A percentile compares a stretch with the other conserved stretches of the same genome.
These are phyloP conservation scores for Crepidotus sp. DNA, from an alignment of 1,284 basidiomycete genomes.

Conservation along the genomic window DNA sequence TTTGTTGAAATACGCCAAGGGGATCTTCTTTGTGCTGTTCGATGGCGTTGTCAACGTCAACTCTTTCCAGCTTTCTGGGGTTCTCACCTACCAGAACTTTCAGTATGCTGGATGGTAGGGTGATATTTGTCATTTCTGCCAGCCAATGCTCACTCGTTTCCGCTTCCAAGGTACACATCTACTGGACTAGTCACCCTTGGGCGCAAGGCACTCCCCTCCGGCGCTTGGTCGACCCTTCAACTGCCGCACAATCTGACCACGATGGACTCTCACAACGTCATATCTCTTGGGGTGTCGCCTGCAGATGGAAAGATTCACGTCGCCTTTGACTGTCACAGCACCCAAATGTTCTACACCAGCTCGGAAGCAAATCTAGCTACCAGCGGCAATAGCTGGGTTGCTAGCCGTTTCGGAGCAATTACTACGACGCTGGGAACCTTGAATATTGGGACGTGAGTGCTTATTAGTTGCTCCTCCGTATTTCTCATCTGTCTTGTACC, in stretches of 20 bases:
- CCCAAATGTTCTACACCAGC: conserved; percentile 30
- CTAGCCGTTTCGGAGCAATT: conserved; percentile 31
- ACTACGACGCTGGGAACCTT: conserved; percentile 31
- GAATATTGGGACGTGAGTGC: conserved; percentile 32
- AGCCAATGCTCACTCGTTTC: not conserved
- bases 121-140: too few species aligned
- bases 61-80: conserved; percentile 34
- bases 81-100: conserved; percentile 29
- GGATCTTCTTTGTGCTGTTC: conserved; percentile 35
- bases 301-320: conserved; percentile 35
- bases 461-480: not conserved
- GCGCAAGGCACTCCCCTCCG: conserved; percentile 30
- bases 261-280: conserved; percentile 35
- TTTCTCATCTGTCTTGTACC: conserved; percentile 3
- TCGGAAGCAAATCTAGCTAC: conserved; percentile 31
- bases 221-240: conserved; percentile 32
- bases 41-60: conserved; percentile 38
- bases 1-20: conserved; percentile 18
- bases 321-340: conserved; percentile 36
- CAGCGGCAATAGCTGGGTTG: conserved; percentile 31
- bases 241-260: conserved; percentile 31
- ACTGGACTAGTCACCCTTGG: conserved; percentile 29
- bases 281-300: conserved; percentile 33
- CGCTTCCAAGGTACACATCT: conserved; percentile 26
- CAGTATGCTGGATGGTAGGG: conserved; percentile 32